A percentile compares a stretch with the other conserved stretches of the same genome.
Conservation (phyloP, 805 yeast genomes). For the Teunomyces kruisii region DNA sequence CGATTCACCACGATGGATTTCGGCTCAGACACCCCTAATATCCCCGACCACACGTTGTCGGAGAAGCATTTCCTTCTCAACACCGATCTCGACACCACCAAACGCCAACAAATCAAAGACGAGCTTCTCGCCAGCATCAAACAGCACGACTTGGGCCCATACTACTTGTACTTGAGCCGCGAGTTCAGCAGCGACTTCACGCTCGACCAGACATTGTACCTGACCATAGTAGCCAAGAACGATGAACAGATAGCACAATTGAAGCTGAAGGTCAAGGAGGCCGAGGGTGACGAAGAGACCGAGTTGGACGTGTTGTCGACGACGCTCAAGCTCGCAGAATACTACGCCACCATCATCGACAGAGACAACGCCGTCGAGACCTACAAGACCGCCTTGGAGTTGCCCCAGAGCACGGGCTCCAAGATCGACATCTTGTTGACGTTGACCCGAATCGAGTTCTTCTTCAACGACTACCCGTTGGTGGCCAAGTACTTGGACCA, state of each 20-base stretch:
- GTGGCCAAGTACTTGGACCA: conserved; percentile 73
- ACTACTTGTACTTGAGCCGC: conserved; percentile 60
- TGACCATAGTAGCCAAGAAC: conserved; percentile 52
- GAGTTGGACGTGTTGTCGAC: conserved; percentile 77
- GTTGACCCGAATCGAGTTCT: conserved; percentile 84
- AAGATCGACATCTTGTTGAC: conserved; percentile 86
- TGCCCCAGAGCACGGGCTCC: conserved; percentile 83
- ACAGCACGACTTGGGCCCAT: conserved; percentile 72
- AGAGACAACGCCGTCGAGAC: conserved; percentile 64
- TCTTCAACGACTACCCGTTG: conserved; percentile 72
- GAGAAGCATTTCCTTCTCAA: conserved; percentile 70
- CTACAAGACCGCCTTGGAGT: conserved; percentile 68
- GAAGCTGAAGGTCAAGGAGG: conserved; percentile 53
- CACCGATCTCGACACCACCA: conserved; percentile 30
- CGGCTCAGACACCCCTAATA: conserved; percentile 52
- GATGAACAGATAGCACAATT: conserved; percentile 51
- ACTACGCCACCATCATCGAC: conserved; percentile 84
- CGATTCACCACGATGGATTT: conserved; percentile 18
- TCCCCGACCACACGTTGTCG: conserved; percentile 84
- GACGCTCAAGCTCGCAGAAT: conserved; percentile 82
- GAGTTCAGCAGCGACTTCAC: conserved; percentile 37
- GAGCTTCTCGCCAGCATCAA: conserved; percentile 56
- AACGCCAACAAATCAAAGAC: conserved; percentile 39
- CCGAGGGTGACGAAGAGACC: conserved; percentile 75
- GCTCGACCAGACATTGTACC: conserved; percentile 63